Percentiles rank a stretch among this genome's conserved stretches.
These are phyloP conservation scores for Lentinula sp. DNA, from an alignment of 768 basidiomycete species.

Conservation along the genomic window DNA sequence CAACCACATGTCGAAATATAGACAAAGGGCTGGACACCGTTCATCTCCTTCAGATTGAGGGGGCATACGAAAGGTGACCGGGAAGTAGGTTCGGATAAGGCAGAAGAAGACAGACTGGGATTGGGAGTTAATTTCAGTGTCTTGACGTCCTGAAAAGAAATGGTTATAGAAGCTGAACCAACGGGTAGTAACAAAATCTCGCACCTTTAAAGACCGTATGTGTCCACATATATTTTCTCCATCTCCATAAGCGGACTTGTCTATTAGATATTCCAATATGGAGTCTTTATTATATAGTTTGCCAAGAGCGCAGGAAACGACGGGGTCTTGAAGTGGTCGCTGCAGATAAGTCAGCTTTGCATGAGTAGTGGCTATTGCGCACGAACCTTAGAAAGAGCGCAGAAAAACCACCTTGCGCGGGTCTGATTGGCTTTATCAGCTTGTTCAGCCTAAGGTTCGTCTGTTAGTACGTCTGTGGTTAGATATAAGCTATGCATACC, in stretches of 20 bases:
- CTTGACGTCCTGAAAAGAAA: constrained; percentile 65
- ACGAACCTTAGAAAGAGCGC: constrained; percentile 84
- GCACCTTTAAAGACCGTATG: constrained; percentile 82
- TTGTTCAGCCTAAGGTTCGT: constrained; percentile 55
- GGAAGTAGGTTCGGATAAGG: constrained; percentile 35
- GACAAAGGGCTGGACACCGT: constrained; percentile 82
- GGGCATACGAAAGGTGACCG: constrained; percentile 83
- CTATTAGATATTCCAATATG: constrained; percentile 83
- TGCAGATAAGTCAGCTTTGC: constrained; percentile 18
- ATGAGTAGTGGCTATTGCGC: not conserved
- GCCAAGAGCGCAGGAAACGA: constrained; percentile 88
- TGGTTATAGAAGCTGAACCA: not conserved
- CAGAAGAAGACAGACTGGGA: constrained; percentile 39
- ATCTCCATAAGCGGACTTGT: constrained; percentile 81
- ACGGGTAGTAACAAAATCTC: constrained; percentile 14
- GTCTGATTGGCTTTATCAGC: constrained; percentile 90
- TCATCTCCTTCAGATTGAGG: constrained; percentile 91
- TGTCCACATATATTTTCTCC: constrained; percentile 91
- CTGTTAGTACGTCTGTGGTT: not conserved
- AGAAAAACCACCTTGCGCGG: constrained; percentile 86
- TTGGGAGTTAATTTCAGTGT: constrained; percentile 78
- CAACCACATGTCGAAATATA: constrained; percentile 85
- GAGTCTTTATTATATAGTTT: constrained; percentile 97
- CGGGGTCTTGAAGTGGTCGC: constrained; percentile 81
- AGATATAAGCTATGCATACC: constrained; percentile 23